A percentile compares a stretch with the other conserved stretches of the same genome.
Conservation (phyloP, 225 moss, liverwort and hornwort species). For the Ulota crispa region DNA sequence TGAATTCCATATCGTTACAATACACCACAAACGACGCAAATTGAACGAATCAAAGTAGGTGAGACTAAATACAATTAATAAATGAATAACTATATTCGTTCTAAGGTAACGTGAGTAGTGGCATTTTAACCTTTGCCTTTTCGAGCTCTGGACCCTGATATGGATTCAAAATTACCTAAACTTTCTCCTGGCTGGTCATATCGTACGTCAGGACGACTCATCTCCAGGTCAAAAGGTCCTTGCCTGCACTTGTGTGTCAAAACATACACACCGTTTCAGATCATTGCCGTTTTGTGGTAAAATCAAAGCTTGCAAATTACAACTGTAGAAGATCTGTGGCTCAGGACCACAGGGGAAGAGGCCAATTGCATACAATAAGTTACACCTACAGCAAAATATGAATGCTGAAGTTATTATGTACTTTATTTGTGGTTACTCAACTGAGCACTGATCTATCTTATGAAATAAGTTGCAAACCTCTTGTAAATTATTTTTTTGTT, state of each 20-base stretch:
- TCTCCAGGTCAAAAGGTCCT: constrained; percentile 33
- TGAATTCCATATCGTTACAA: neutral
- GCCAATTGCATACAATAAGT: neutral
- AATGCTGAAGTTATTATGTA: neutral
- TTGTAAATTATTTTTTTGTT: neutral
- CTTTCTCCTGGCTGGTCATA: constrained; percentile 12
- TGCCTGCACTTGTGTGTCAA: constrained; percentile 42
- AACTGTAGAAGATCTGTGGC: neutral
- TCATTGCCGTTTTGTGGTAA: neutral
- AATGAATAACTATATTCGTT: constrained; percentile 9
- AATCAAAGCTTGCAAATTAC: neutral
- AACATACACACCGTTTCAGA: neutral
- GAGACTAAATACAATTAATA: constrained; percentile 25
- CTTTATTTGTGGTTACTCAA: neutral
- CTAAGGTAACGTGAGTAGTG: neutral
- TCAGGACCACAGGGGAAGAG: neutral
- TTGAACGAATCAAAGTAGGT: neutral
- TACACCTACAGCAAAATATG: neutral
- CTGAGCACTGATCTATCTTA: neutral
- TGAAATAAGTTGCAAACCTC: neutral
- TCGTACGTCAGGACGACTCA: constrained; percentile 14
- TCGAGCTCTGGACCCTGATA: constrained; percentile 16
- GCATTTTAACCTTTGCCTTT: constrained; percentile 24
- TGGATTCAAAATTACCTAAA: constrained; percentile 5
- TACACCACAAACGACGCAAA: neutral